Evolutionary conservation across 345 rosid species (phyloP), one percentile per base, ranked within the genome.

Genomic region (Salix dunnii): DNA sequence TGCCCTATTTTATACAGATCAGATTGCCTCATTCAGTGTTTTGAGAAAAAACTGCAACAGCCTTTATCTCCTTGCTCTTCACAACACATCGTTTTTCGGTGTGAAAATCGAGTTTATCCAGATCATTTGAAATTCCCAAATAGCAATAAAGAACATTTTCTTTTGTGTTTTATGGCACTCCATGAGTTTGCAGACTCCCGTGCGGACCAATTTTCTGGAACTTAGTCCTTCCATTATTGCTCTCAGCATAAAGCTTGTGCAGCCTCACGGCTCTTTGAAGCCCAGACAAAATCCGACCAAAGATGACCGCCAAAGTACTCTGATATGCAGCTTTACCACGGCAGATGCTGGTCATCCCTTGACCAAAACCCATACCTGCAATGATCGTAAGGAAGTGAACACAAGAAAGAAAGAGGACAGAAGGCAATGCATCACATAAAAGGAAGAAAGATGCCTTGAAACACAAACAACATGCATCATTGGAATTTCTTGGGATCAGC

Each of bases 281-380:
- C 38, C 93, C 89, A 3, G 89, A 81, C 67, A 82, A 75, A 13
- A 86, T 88, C 67, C 82, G 89, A 2, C 75, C 67, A 77, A 86
- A 86, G 63, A 36, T 85, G 40, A 83, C 87, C 66, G 85, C 82
- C 91, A 86, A 81, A 27, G 76, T 73, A 43, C 91, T 86, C 74
- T 82, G 80, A 80, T 86, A 79, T 71, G 88, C 84, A 67, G 91
- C 87, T 68, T 70, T 89, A 55, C 91, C 91, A 12, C 70, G 77
- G 63, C 81, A 76, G 38, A 89, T 67, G 78, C 79, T 87, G 76
- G 71, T 66, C 53, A 81, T 73, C 77, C 72, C 78, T 21, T 9
- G 67, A 25, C 61, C 82, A 74, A 83, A 84, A 58, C 90, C 90
- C 78, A 67, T 76, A 43, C 75, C 93, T 86, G 86, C 51, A 80